Percentiles rank a stretch among this genome's conserved stretches.
Evolutionary conservation across 306 rosid species (phyloP).

Genomic region (Dalbergia cultrata): DNA sequence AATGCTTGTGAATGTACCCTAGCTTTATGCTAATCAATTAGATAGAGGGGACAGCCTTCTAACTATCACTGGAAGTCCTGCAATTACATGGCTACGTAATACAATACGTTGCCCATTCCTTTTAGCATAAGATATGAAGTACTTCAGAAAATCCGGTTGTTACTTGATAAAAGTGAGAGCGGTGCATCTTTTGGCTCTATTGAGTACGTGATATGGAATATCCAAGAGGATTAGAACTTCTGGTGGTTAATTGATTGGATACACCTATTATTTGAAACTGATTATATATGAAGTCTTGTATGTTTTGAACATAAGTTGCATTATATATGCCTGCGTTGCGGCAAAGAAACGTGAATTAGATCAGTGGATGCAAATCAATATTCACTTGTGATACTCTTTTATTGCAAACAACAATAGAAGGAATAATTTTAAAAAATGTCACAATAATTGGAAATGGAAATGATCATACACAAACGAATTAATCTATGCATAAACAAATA

Average conservation of each 20-base stretch:
- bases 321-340: background rate
- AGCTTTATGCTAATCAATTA: too few relatives aligned
- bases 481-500: conserved; percentile 1
- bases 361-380: background rate
- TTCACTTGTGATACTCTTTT: background rate
- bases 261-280: too few relatives aligned
- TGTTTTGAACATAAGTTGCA: background rate
- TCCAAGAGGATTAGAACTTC: too few relatives aligned
- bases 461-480: background rate
- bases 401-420: background rate
- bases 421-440: background rate
- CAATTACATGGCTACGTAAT: background rate
- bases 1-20: too few relatives aligned
- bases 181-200: too few relatives aligned
- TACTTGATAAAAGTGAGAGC: too few relatives aligned
- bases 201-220: too few relatives aligned
- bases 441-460: background rate
- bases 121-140: too few relatives aligned
- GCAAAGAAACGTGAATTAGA: background rate
- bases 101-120: background rate
- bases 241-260: too few relatives aligned
- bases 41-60: background rate
- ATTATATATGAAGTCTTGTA: background rate
- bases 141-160: too few relatives aligned
- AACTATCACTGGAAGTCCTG: background rate